Conservation (phyloP, 768 basidiomycete genomes). For the Exsudoporus frostii region DNA sequence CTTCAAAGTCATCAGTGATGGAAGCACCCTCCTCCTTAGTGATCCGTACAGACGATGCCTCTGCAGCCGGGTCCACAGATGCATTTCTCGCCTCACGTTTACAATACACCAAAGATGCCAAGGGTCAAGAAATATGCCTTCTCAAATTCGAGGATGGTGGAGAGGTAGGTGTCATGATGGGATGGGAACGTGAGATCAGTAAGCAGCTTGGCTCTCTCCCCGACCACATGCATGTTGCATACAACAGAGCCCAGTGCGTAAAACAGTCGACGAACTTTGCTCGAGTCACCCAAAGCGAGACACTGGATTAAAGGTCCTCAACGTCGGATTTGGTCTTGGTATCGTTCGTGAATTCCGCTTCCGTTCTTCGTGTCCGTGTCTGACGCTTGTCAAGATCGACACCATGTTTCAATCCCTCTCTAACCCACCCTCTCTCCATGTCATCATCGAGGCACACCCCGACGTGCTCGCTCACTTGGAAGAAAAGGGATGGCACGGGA, state of each 20-base stretch:
- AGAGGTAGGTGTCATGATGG: slow-evolving; percentile 99
- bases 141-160: slow-evolving; percentile 57
- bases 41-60: slow-evolving; percentile 49
- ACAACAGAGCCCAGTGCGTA: slow-evolving; percentile 52
- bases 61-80: slow-evolving; percentile 59
- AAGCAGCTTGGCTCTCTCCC: slow-evolving; percentile 18
- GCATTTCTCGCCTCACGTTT: slow-evolving; percentile 72
- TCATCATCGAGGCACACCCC: slow-evolving; percentile 92
- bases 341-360: slow-evolving; percentile 51
- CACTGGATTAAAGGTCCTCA: slow-evolving; percentile 64
- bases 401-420: slow-evolving; percentile 67
- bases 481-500: slow-evolving; percentile 72
- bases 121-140: slow-evolving; percentile 82
- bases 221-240: slow-evolving; percentile 8
- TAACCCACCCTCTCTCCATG: slow-evolving; percentile 63
- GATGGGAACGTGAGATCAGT: slow-evolving; percentile 90
- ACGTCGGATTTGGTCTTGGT: slow-evolving; percentile 93
- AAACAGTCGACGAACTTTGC: slow-evolving; percentile 70
- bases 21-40: slow-evolving; percentile 34
- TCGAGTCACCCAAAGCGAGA: slow-evolving; percentile 43
- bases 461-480: slow-evolving; percentile 86
- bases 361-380: neutral
- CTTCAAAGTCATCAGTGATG: slow-evolving; percentile 38
- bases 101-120: slow-evolving; percentile 61
- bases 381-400: slow-evolving; percentile 61